phyloP scores from a whole-genome alignment of 805 yeast species.

The Pichia occidentalis region DNA sequence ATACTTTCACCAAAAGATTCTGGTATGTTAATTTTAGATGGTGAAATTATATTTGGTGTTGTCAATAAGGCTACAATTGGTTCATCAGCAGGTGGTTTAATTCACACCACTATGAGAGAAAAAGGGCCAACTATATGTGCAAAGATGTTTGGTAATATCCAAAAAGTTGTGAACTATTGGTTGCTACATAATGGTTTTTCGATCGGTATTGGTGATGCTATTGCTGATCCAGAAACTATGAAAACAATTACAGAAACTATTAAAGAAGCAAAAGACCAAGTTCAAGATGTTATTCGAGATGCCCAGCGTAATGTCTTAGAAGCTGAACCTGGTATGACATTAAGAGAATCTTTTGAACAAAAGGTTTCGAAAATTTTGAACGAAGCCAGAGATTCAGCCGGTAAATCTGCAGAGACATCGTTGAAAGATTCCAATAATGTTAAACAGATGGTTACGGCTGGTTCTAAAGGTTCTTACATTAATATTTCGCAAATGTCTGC shows the following conservation, averaged over 20 bases:
- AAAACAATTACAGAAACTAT: slow-evolving; percentile 87
- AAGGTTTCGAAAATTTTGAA: slow-evolving; percentile 91
- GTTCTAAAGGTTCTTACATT: slow-evolving; percentile 98
- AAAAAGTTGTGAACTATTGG: slow-evolving; percentile 96
- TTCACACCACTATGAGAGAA: slow-evolving; percentile 96
- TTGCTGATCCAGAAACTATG: slow-evolving; percentile 97
- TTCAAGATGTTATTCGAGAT: slow-evolving; percentile 85
- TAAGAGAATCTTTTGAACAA: slow-evolving; percentile 97
- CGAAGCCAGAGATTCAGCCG: slow-evolving; percentile 98
- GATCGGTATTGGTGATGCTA: slow-evolving; percentile 99
- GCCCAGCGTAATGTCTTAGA: slow-evolving; percentile 85
- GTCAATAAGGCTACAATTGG: slow-evolving; percentile 98
- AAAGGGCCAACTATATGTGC: slow-evolving; percentile 92
- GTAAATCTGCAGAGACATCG: slow-evolving; percentile 96
- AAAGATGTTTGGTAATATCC: slow-evolving; percentile 82
- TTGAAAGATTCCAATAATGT: slow-evolving; percentile 92
- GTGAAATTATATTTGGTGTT: slow-evolving; percentile 96
- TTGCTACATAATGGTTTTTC: slow-evolving; percentile 94
- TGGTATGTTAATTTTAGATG: slow-evolving; percentile 93
- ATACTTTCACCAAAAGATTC: slow-evolving; percentile 81
- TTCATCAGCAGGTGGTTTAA: slow-evolving; percentile 96
- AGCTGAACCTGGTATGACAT: slow-evolving; percentile 99
- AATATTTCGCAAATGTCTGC: slow-evolving; percentile 99
- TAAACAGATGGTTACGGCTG: slow-evolving; percentile 98
- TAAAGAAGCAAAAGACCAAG: slow-evolving; percentile 87